Evolutionary conservation across 352 stramenopile species (phyloP).

Genomic region (Blastocystis sp.): DNA sequence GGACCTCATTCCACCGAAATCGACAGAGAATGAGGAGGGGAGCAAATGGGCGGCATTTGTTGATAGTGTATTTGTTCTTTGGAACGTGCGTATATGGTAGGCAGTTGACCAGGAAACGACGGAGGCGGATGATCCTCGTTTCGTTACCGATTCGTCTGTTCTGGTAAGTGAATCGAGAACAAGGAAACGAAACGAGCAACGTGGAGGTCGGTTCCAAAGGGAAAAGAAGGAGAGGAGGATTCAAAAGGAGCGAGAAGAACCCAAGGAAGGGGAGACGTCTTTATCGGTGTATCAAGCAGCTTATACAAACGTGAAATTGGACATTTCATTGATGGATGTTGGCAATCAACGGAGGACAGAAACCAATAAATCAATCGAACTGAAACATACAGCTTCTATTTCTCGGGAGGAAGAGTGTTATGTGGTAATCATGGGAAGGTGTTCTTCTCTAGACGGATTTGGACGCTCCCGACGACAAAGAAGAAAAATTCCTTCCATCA

Average conservation of each 20-base stretch:
- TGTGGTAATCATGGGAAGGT: neutral
- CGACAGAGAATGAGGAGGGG: neutral
- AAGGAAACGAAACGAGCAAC: neutral
- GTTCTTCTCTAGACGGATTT: slow-evolving; percentile 9
- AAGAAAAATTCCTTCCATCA: neutral
- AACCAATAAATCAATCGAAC: too few species aligned
- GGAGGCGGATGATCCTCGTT: neutral
- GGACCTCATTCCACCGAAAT: neutral
- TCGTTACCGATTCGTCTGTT: neutral
- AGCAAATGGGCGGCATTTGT: slow-evolving; percentile 35
- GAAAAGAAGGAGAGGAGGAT: neutral
- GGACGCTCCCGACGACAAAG: neutral
- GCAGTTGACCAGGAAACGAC: neutral
- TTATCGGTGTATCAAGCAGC: too few species aligned
- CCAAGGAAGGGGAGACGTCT: too few species aligned
- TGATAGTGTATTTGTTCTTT: neutral
- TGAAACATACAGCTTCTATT: too few species aligned
- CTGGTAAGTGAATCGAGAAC: neutral
- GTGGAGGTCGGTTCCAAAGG: too few species aligned
- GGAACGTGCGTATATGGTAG: neutral
- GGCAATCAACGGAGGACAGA: too few species aligned
- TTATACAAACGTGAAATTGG: too few species aligned
- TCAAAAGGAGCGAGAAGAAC: neutral
- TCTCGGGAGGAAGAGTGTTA: too few species aligned
- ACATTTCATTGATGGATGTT: too few species aligned